phyloP scores from a whole-genome alignment of 306 rosid species.

The Hippophae gyantsensis region DNA sequence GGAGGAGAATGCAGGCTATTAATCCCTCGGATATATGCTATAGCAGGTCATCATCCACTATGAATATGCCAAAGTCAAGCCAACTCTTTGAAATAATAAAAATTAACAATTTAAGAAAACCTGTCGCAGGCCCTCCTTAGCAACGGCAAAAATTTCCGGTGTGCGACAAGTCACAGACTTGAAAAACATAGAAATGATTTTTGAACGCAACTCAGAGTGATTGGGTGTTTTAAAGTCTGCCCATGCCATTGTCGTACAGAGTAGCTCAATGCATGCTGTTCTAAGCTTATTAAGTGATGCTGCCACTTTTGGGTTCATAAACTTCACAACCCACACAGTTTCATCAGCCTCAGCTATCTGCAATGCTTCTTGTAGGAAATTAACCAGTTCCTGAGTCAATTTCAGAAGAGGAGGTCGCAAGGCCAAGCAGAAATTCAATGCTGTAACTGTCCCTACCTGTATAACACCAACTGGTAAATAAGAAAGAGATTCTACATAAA shows the following conservation, averaged over 20 bases:
- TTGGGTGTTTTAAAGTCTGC: constrained; percentile 88
- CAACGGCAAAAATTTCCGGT: constrained; percentile 96
- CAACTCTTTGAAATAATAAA: too few species aligned
- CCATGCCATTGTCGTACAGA: constrained; percentile 99
- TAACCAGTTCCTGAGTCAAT: constrained; percentile 86
- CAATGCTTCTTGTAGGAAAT: constrained; percentile 94
- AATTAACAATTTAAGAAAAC: constrained; percentile 19
- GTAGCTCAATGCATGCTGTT: constrained; percentile 93
- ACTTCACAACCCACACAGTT: constrained; percentile 79
- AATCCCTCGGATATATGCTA: constrained; percentile 1
- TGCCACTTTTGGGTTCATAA: constrained; percentile 83
- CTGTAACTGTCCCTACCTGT: constrained; percentile 95
- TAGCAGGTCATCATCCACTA: too few species aligned
- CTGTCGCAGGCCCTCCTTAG: constrained; percentile 98
- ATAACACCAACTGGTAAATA: constrained; percentile 23
- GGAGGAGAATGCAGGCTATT: constrained; percentile 1
- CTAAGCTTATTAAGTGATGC: constrained; percentile 87
- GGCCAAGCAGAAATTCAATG: constrained; percentile 92
- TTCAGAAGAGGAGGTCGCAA: constrained; percentile 98
- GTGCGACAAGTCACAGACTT: constrained; percentile 93
- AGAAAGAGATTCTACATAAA: background rate
- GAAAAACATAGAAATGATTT: constrained; percentile 95
- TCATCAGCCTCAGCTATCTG: constrained; percentile 98
- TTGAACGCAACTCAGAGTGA: constrained; percentile 89
- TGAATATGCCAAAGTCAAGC: too few species aligned